Percentiles rank a stretch among this genome's conserved stretches.
phyloP scores from a whole-genome alignment of 495 filamentous ascomycete genomes.

The Trichoderma gamsii region DNA sequence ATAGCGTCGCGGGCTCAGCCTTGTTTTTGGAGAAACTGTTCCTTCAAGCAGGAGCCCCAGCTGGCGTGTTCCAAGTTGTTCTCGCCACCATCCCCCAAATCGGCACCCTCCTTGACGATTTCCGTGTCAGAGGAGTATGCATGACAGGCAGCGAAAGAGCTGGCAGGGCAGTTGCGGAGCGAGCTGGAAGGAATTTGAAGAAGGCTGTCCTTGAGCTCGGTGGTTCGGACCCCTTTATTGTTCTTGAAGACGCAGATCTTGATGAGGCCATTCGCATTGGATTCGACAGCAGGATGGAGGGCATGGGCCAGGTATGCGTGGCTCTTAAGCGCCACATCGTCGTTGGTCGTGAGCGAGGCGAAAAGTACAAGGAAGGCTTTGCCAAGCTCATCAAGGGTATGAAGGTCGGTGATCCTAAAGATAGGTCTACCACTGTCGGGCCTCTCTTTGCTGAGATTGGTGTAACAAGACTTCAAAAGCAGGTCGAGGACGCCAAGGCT shows the following conservation, averaged over 20 bases:
- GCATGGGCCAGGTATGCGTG: conserved; percentile 26
- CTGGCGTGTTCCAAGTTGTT: conserved; percentile 58
- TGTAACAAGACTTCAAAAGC: conserved; percentile 69
- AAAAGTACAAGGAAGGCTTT: conserved; percentile 1
- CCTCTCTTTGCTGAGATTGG: neutral
- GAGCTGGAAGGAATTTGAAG: conserved; percentile 68
- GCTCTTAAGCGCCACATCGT: conserved; percentile 7
- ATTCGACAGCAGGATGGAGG: conserved; percentile 39
- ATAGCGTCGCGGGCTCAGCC: conserved; percentile 69
- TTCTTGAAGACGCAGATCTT: conserved; percentile 66
- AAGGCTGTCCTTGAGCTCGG: conserved; percentile 78
- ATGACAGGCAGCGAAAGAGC: conserved; percentile 73
- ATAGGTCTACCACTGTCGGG: neutral
- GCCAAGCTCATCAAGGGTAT: conserved; percentile 2
- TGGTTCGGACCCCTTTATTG: conserved; percentile 65
- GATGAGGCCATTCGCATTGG: conserved; percentile 68
- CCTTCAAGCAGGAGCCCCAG: conserved; percentile 73
- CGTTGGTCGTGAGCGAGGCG: conserved; percentile 11
- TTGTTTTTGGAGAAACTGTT: conserved; percentile 64
- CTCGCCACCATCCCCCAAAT: neutral
- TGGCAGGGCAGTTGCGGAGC: conserved; percentile 61
- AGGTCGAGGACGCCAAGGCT: conserved; percentile 86
- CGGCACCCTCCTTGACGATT: conserved; percentile 64
- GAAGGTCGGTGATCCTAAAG: neutral
- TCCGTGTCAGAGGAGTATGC: conserved; percentile 53